Evolutionary conservation across 192 early-diverging fungal genomes (phyloP).

Genomic region (Coemansia sp.): DNA sequence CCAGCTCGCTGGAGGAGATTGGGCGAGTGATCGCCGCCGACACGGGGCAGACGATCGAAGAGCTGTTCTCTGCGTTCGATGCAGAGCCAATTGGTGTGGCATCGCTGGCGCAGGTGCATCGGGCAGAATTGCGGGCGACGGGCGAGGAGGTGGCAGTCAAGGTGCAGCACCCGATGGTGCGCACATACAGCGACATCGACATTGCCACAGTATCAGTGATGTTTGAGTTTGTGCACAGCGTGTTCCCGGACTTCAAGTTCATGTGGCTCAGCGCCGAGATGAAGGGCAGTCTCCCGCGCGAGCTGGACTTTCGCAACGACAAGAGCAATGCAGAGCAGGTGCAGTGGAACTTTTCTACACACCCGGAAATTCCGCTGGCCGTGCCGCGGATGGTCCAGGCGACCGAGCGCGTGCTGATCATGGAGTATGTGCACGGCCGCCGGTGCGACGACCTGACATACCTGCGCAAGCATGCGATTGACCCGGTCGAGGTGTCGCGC

Average conservation of each 20-base stretch:
- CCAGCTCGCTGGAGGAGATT: constrained; percentile 68
- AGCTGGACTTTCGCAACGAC: constrained; percentile 83
- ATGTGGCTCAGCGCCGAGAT: constrained; percentile 88
- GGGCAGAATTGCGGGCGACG: constrained; percentile 60
- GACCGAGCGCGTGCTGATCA: constrained; percentile 70
- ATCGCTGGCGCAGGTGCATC: constrained; percentile 90
- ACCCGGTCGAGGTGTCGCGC: constrained; percentile 67
- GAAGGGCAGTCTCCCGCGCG: constrained; percentile 73
- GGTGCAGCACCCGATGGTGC: constrained; percentile 82
- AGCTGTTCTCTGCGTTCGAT: constrained; percentile 77
- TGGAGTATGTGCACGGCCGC: constrained; percentile 75
- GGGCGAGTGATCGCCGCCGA: constrained; percentile 66
- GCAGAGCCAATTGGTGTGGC: constrained; percentile 84
- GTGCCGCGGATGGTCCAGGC: constrained; percentile 83
- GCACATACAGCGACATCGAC: constrained; percentile 74
- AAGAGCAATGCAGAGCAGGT: constrained; percentile 71
- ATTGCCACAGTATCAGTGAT: constrained; percentile 67
- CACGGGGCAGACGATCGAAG: constrained; percentile 58
- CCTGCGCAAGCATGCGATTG: constrained; percentile 66
- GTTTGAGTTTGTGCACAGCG: constrained; percentile 58
- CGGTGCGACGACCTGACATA: constrained; percentile 78
- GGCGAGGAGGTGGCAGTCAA: constrained; percentile 87
- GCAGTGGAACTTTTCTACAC: constrained; percentile 54
- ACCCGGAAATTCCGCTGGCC: constrained; percentile 51
- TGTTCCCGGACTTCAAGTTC: constrained; percentile 91